phyloP scores from a whole-genome alignment of 306 rosid species.

The Heteromeles arbutifolia region DNA sequence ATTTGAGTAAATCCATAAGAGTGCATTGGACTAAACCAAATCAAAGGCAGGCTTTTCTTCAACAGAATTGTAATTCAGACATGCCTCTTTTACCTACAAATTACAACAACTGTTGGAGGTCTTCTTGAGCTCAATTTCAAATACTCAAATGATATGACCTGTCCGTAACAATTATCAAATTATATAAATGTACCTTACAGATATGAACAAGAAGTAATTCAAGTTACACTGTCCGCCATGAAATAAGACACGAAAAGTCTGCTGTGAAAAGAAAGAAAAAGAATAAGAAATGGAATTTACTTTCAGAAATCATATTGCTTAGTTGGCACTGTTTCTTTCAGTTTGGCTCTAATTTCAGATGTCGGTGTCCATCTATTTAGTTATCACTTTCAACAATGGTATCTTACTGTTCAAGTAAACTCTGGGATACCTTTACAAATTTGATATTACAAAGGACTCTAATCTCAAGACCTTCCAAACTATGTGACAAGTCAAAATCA shows the following conservation, averaged over 20 bases:
- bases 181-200: background rate
- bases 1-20: background rate
- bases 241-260: background rate
- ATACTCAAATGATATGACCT: background rate
- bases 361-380: background rate
- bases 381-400: background rate
- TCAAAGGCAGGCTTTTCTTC: background rate
- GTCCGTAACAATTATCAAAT: background rate
- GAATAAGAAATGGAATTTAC: background rate
- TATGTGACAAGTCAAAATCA: background rate
- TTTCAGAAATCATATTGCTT: background rate
- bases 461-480: background rate
- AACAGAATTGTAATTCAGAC: background rate
- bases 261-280: background rate
- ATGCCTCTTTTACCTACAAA: too few relatives aligned
- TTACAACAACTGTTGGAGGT: background rate
- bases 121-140: background rate
- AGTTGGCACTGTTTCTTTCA: background rate
- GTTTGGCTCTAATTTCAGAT: background rate
- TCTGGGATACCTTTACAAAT: background rate
- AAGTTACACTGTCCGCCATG: background rate
- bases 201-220: background rate
- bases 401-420: background rate
- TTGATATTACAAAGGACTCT: background rate
- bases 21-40: background rate